Evolutionary conservation across 345 rosid genomes (phyloP), one percentile per base, ranked within the genome.

Genomic region (Rhodomyrtus tomentosa): DNA sequence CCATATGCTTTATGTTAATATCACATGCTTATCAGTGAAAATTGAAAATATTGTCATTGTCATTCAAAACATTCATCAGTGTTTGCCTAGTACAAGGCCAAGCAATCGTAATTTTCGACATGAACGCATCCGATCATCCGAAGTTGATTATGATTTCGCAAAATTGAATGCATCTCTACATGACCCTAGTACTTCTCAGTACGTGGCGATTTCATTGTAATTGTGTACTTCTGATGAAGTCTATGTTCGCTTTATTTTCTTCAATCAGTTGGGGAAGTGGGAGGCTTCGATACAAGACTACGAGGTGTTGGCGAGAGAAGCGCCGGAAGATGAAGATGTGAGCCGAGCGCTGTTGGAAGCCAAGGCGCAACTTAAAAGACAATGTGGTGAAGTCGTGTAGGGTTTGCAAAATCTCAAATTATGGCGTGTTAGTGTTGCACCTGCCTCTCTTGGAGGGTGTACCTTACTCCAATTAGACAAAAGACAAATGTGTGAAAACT

Each of bases 221-320:
- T 82, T 82, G 38, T n/a, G 22, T 32, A 24, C 6, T 56, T 20
- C 36, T 83, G 13, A 55, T 32, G 2, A 81, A 20, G n/a, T 72
- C 7, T 22, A 32, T 45, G 27, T 10, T 62, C 14, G 55, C 52
- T 84, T 74, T 74, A 42, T 42, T 38, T 54, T 62, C 24, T 38
- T 42, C 22, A 81, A 29, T 72, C 89, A 97, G 99, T 82, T 95
- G 87, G 92, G 87, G 86, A 94, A 92, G 89, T 94, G 95, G 98
- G 95, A 95, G 88, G 93, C 90, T 27, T 93, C 98, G 21, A 85
- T 90, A 81, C 92, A 90, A 85, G 98, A 97, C 82, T 95, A 94
- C 76, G 98, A 97, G 90, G 80, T 90, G 82, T 83, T 97, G 92
- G 89, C 89, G 73, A 89, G 89, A 84, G 95, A 94, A 89, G 89